A percentile compares a stretch with the other conserved stretches of the same genome.
phyloP scores from a whole-genome alignment of 208 protist species.

The Wallacemonas rigidus region DNA sequence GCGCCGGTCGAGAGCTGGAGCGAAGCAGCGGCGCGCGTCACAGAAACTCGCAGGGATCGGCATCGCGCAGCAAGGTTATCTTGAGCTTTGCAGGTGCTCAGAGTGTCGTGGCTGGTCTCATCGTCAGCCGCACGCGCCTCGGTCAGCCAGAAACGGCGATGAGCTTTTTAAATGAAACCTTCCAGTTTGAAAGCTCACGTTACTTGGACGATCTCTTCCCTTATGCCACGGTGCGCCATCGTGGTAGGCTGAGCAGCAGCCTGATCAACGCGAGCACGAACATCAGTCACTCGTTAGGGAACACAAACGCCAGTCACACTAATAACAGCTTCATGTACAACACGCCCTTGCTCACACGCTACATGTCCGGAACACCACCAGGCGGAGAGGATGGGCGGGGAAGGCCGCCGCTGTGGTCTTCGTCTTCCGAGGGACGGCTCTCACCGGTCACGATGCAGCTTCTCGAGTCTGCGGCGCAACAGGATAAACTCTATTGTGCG shows the following conservation, averaged over 20 bases:
- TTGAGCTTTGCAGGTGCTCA: slow-evolving; percentile 6
- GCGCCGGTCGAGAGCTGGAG: neutral
- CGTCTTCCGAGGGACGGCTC: neutral
- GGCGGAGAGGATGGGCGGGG: neutral
- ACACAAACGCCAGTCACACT: too few relatives aligned
- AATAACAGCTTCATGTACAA: neutral
- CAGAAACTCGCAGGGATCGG: neutral
- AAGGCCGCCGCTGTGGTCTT: neutral
- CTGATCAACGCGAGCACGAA: neutral
- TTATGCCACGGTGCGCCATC: neutral
- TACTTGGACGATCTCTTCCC: slow-evolving; percentile 16
- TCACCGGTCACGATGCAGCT: neutral
- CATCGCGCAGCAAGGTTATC: neutral
- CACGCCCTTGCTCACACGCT: neutral
- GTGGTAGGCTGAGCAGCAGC: neutral
- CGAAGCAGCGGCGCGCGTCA: neutral
- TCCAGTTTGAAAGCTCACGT: neutral
- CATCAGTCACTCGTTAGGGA: neutral
- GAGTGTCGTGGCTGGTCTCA: neutral
- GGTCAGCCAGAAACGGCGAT: slow-evolving; percentile 14
- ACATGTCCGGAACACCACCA: neutral
- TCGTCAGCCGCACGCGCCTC: slow-evolving; percentile 10
- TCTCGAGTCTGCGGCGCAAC: neutral
- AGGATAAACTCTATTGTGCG: slow-evolving; percentile 19
- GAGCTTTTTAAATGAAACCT: slow-evolving; percentile 7